A percentile compares a stretch with the other conserved stretches of the same genome.
Evolutionary conservation across 768 basidiomycete genomes (phyloP).

Genomic region (Pleurotus djamor): DNA sequence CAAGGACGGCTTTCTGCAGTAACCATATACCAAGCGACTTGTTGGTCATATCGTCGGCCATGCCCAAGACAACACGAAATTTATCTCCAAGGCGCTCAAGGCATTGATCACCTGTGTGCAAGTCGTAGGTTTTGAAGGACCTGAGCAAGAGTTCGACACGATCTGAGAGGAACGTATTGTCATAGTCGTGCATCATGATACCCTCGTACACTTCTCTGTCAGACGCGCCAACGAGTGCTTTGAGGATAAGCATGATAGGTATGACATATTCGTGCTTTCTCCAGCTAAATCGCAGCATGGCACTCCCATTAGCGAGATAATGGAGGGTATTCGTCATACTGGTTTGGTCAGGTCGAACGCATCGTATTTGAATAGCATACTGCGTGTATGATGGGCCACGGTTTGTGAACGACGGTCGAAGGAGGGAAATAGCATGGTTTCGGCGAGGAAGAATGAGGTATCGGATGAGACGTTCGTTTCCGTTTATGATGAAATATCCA

Average conservation of each 20-base stretch:
- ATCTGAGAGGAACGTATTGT: slow-evolving; percentile 96
- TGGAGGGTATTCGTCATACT: slow-evolving; percentile 95
- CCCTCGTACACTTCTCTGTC: slow-evolving; percentile 98
- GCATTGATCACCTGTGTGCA: slow-evolving; percentile 88
- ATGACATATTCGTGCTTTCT: slow-evolving; percentile 98
- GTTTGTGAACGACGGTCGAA: slow-evolving; percentile 87
- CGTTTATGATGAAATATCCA: slow-evolving; percentile 98
- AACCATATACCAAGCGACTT: slow-evolving; percentile 78
- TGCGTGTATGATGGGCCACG: slow-evolving; percentile 95
- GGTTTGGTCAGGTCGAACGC: slow-evolving; percentile 91
- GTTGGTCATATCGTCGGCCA: slow-evolving; percentile 94
- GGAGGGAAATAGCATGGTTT: slow-evolving; percentile 91
- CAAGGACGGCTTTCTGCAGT: slow-evolving; percentile 82
- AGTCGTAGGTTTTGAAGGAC: slow-evolving; percentile 90
- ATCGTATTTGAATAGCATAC: slow-evolving; percentile 93
- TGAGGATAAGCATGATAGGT: slow-evolving; percentile 94
- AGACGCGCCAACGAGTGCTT: slow-evolving; percentile 86
- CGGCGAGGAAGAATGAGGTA: slow-evolving; percentile 95
- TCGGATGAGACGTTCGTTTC: slow-evolving; percentile 97
- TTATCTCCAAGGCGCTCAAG: slow-evolving; percentile 95
- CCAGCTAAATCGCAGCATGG: slow-evolving; percentile 97
- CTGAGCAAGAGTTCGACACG: slow-evolving; percentile 92
- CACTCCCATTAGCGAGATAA: slow-evolving; percentile 93
- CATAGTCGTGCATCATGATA: slow-evolving; percentile 94
- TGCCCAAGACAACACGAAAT: slow-evolving; percentile 86